Conservation (phyloP, 495 filamentous ascomycete genomes). For the Aspergillus baeticus region DNA sequence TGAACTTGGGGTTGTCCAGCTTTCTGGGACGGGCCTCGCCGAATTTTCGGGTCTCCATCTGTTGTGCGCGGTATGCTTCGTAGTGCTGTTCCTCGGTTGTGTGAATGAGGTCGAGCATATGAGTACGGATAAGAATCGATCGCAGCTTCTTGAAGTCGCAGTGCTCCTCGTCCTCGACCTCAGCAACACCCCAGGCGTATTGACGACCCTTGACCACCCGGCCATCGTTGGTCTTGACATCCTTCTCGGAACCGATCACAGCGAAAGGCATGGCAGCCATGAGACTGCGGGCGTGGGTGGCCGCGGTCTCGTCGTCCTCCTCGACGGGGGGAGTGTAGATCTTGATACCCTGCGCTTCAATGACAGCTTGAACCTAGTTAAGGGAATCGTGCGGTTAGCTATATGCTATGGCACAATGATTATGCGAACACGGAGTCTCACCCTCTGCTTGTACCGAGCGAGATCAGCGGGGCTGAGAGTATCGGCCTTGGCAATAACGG, state of each 20-base stretch:
- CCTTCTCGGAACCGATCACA: slow-evolving; percentile 98
- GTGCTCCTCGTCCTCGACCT: slow-evolving; percentile 99
- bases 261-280: slow-evolving; percentile 98
- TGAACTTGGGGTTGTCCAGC: slow-evolving; percentile 99
- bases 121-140: slow-evolving; percentile 97
- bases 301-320: slow-evolving; percentile 95
- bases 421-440: slow-evolving; percentile 38
- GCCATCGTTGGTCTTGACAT: slow-evolving; percentile 92
- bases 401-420: background rate
- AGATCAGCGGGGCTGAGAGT: slow-evolving; percentile 92
- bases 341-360: slow-evolving; percentile 98
- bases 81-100: slow-evolving; percentile 99
- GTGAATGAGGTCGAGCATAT: slow-evolving; percentile 99
- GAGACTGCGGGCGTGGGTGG: slow-evolving; percentile 86
- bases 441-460: slow-evolving; percentile 88
- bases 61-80: slow-evolving; percentile 96
- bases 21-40: slow-evolving; percentile 96
- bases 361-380: slow-evolving; percentile 81
- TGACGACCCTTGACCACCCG: slow-evolving; percentile 98
- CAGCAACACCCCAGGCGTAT: slow-evolving; percentile 98
- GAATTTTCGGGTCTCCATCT: slow-evolving; percentile 99
- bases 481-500: slow-evolving; percentile 97
- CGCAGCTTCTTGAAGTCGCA: slow-evolving; percentile 99
- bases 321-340: slow-evolving; percentile 97
- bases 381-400: slow-evolving; percentile 9